These are phyloP conservation scores for Cyclaneusma minus DNA, from an alignment of 2,329 filamentous ascomycete species.

Conservation along the genomic window DNA sequence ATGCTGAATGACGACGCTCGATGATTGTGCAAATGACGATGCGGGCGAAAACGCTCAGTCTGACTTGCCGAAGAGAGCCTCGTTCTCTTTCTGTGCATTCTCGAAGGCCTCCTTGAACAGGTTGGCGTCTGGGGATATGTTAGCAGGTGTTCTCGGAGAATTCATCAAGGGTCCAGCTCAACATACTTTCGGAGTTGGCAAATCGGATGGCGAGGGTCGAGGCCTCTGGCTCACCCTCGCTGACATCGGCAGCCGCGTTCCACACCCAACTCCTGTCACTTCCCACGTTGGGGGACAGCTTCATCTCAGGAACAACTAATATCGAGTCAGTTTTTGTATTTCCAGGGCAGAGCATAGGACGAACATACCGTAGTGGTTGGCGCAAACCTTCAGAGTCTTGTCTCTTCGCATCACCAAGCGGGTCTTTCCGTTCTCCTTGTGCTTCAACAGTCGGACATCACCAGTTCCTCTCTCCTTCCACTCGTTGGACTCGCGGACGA, in stretches of 20 bases:
- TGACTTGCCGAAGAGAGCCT: constrained; percentile 57
- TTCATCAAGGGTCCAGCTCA: background rate
- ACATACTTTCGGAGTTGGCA: constrained; percentile 90
- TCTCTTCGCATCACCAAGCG: constrained; percentile 96
- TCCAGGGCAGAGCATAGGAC: background rate
- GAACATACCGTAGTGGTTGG: constrained; percentile 92
- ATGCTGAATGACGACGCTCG: too few relatives aligned
- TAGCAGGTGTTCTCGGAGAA: constrained; percentile 10
- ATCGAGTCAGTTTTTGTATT: constrained; percentile 7
- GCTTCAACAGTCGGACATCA: constrained; percentile 91
- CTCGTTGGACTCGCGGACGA: constrained; percentile 78
- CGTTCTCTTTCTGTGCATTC: constrained; percentile 93
- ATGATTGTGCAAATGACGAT: too few relatives aligned
- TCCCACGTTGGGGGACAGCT: constrained; percentile 93
- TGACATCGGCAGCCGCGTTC: constrained; percentile 95
- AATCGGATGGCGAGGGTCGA: constrained; percentile 94
- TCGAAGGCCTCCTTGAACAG: constrained; percentile 95
- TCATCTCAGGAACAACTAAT: constrained; percentile 93
- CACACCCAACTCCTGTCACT: constrained; percentile 98
- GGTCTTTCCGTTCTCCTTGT: constrained; percentile 97
- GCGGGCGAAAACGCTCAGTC: too few relatives aligned
- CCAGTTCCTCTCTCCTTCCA: constrained; percentile 99
- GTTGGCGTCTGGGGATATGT: constrained; percentile 60
- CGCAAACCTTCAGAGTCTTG: constrained; percentile 99
- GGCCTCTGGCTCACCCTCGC: constrained; percentile 92